Evolutionary conservation across 2,329 filamentous ascomycete genomes (phyloP), one percentile per base, ranked within the genome.

Genomic region (Ceratocystis lukuohia): DNA sequence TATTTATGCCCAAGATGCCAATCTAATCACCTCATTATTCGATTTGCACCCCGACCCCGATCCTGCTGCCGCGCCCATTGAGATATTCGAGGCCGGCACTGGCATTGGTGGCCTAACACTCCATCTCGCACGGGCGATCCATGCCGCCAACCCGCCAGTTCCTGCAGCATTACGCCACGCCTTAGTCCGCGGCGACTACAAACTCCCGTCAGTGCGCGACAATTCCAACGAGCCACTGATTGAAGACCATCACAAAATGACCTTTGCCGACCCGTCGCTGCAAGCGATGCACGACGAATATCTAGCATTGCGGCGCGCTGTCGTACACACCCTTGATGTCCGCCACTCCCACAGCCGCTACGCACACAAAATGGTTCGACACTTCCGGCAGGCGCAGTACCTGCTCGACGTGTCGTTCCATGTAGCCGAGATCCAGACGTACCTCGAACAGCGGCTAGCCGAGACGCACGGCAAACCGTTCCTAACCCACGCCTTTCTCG

Each of bases 61-160:
- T 10, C 70, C 71, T 15, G 73, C 75, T 5, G 73, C 76, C 12
- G 74, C 77, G 7, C 82, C 80, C 0, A 74, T 92, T 12, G 88
- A 93, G 72, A 88, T 94, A 57, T 85, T 94, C 64, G 90, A 94
- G 75, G 89, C 89, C 61, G 89, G 90, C 17, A 94, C 89, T 2
- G 90, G 89, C n/a, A 88, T 92, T 78, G 90, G 89, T 67, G 86
- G 87, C 44, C 75, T 94, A 67, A 93, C 89, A 0, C 75, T 94
- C 3, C 84, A 92, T 72, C 79, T 94, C 25, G 85, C 88, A 37
- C 82, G 88, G 64, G 88, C 88, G 2, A 83, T 94, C 59, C 87
- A 92, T 72, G 88, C 83, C 57, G 87, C 84, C 20, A 92, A 92
- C 71, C 76, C 82, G 1, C 75, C 78, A 5, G 64, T 76, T 2